These are phyloP conservation scores for Chlorella sp. DNA, from an alignment of 139 green algal genomes.

Conservation along the genomic window DNA sequence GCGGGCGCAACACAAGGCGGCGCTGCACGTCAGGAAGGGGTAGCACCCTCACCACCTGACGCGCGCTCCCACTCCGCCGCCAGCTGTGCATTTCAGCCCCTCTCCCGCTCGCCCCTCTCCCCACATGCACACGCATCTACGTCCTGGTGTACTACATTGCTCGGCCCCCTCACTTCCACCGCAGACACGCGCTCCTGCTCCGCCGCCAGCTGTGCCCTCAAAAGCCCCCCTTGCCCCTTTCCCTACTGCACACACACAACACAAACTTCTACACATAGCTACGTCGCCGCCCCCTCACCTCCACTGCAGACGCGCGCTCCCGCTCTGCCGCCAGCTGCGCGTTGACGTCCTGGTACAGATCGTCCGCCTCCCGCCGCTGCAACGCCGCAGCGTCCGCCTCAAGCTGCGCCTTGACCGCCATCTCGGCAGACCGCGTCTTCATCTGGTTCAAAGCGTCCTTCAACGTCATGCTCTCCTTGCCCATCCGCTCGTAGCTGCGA, in stretches of 20 bases:
- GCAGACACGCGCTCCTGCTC: no score
- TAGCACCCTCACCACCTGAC: no score
- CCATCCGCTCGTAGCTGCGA: slow-evolving; percentile 37
- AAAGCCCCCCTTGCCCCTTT: not conserved
- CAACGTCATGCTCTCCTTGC: slow-evolving; percentile 48
- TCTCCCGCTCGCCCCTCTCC: no score
- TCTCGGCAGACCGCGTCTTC: slow-evolving; percentile 54
- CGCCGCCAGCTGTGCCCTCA: no score
- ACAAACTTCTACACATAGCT: no score
- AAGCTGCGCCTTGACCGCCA: slow-evolving; percentile 39
- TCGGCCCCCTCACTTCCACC: no score
- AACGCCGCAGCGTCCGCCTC: slow-evolving; percentile 18
- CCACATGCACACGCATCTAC: no score
- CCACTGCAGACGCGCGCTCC: slow-evolving; percentile 3
- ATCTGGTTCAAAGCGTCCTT: slow-evolving; percentile 53
- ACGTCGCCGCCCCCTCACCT: slow-evolving; percentile 26
- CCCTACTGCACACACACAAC: not conserved
- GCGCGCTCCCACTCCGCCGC: no score
- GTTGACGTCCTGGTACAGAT: not conserved
- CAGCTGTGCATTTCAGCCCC: no score
- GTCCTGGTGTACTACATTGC: no score
- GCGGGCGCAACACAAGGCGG: no score
- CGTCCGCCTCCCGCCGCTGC: slow-evolving; percentile 18
- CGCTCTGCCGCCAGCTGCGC: slow-evolving; percentile 39
- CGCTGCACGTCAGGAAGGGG: no score